phyloP scores from a whole-genome alignment of 2,329 filamentous ascomycete genomes.

The Hypoxylon sp. region DNA sequence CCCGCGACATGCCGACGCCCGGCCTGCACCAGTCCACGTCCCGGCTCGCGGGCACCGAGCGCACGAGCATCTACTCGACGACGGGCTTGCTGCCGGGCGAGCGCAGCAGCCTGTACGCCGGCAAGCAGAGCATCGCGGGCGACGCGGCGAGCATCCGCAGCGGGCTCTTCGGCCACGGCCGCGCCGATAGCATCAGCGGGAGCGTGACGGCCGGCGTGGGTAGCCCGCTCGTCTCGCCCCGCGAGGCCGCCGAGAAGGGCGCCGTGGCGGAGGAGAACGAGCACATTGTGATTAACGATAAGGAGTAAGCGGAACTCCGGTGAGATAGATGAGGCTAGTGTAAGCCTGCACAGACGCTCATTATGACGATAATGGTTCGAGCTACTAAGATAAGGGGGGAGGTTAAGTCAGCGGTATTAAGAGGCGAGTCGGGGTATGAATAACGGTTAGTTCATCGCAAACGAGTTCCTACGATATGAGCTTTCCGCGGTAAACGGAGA shows the following conservation, averaged over 20 bases:
- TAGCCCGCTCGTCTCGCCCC: constrained; percentile 72
- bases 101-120: constrained; percentile 82
- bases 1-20: constrained; percentile 57
- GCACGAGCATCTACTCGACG: constrained; percentile 85
- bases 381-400: neutral
- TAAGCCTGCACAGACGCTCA: neutral
- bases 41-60: constrained; percentile 61
- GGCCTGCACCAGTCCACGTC: constrained; percentile 65
- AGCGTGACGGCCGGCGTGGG: constrained; percentile 71
- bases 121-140: constrained; percentile 64
- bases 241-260: constrained; percentile 55
- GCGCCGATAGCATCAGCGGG: constrained; percentile 84
- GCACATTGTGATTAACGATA: constrained; percentile 33
- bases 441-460: neutral
- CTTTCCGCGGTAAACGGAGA: neutral
- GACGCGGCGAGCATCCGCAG: constrained; percentile 85
- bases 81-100: constrained; percentile 78
- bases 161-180: constrained; percentile 78
- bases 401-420: neutral
- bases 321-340: neutral
- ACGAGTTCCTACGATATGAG: neutral
- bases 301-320: constrained; percentile 9
- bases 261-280: constrained; percentile 47
- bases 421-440: neutral
- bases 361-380: neutral